Base-by-base conservation (phyloP, 2,329 filamentous ascomycete genomes). In the Proliferodiscus dingleyae region DNA sequence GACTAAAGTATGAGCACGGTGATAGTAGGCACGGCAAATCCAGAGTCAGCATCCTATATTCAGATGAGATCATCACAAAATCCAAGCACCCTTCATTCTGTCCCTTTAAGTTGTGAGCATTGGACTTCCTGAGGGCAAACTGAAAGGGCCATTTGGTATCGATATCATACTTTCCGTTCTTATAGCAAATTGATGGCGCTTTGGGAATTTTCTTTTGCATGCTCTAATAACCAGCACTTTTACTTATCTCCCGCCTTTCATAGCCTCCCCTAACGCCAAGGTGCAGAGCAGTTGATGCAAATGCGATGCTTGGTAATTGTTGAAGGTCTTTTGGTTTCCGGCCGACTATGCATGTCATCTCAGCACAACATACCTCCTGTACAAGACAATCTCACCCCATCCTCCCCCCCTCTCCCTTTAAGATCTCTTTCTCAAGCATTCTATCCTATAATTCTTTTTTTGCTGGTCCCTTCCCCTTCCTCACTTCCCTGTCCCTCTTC, bases 401-500 rank as follows among this genome's bases (percentile, higher is more conserved):
- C 28, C 26, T 22, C 19, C 32, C 22, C 30, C 32, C 15, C 34
- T 37, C 42, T 37, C 40, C 28, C 34, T 42, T 28, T n/a, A 30
- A 11, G 23, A 13, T 5, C 32, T 33, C 37, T 21, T 21, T n/a
- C 34, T 18, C 23, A 19, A 21, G 3, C n/a, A 44, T 13, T 2
- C 28, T 21, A 6, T 9, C 21, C 52, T 53, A 60, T 37, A 55
- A 43, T 26, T 50, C 51, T 45, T 59, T 62, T 54, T 61, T 61
- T 18, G 50, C 55, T 26, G 10, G 18, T 2, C 32, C 32, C 16
- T 26, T 26, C 6, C 40, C 47, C 54, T 62, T 64, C 39, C 57
- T 55, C 53, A 74, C 71, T 63, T 80, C 73, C 46, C 68, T 68
- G 46, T 89, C 86, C 50, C 87, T 77, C 80, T 93, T 94, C 56